Base-by-base conservation (phyloP, 2,329 filamentous ascomycete genomes). In the Scytalidium sp. region DNA sequence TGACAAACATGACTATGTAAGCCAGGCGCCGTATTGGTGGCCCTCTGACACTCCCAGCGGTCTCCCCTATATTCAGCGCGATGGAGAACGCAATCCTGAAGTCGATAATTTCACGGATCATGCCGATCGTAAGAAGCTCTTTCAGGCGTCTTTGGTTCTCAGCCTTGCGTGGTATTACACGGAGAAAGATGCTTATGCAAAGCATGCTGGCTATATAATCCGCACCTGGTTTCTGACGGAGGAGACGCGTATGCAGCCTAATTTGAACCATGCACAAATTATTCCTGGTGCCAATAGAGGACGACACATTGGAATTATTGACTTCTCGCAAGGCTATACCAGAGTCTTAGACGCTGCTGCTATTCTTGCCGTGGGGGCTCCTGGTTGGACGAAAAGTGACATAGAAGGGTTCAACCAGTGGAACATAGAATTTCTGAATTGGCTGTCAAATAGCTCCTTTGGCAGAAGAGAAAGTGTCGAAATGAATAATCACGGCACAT, bases 131-230 rank as follows among this genome's bases (percentile, higher is more conserved):
- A 53, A 56, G n/a, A 52, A 53, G 10, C 58, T 63, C 51, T 63
- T 64, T 43, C 58, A 59, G 46, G 55, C 61, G 23, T 47, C 50
- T 13, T 62, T 59, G 25, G 54, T 56, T 17, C 50, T 64, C 3
- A 49, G 54, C 3, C 56, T 64, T 9, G 62, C 62, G 3, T 64
- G 59, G 56, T 64, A 56, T 36, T 64, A 64, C 45, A 64, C 61
- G 3, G 59, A 49, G n/a, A 42, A 59, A 4, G 43, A 49, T 3
- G 41, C 43, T 7, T 64, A 64, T 45, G 56, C 59, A 1, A 19
- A 22, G 19, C 60, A 64, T 41, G 61, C 62, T 2, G 48, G 48
- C 2, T 32, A 51, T 7, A 61, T 64, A 25, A 49, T 64, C 3
- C 52, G 56, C 10, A 64, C 58, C 2, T 64, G 61, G 60, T 64